Evolutionary conservation across 192 early-diverging fungal genomes (phyloP).

Genomic region (Coemansia sp.): DNA sequence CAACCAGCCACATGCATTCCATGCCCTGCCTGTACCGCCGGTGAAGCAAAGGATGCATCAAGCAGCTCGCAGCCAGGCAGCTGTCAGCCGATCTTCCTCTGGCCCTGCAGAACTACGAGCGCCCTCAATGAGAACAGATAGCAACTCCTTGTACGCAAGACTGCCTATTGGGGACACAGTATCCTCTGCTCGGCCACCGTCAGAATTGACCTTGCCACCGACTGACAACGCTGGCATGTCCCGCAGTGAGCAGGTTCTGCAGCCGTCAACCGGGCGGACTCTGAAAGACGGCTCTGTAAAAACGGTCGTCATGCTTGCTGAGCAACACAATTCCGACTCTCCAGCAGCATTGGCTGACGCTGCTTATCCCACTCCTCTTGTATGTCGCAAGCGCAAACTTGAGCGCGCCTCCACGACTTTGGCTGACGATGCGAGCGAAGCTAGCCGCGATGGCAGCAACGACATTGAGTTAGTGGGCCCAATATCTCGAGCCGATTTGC

Average conservation of each 20-base stretch:
- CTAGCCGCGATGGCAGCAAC: background rate
- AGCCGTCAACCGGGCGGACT: background rate
- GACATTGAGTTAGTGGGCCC: conserved; percentile 26
- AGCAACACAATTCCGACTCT: background rate
- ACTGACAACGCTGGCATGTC: background rate
- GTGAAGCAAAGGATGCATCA: background rate
- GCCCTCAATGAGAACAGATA: background rate
- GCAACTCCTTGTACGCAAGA: background rate
- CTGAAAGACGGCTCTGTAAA: too few species aligned
- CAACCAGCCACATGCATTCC: background rate
- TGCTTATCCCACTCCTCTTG: background rate
- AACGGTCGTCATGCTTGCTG: background rate
- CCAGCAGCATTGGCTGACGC: background rate
- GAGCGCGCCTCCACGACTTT: background rate
- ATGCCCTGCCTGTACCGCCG: background rate
- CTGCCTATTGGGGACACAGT: background rate
- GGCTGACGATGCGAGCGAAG: background rate
- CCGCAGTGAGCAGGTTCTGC: background rate
- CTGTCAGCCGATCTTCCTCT: background rate
- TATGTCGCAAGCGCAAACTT: conserved; percentile 28
- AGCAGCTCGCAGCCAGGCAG: background rate
- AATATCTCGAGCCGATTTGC: conserved; percentile 33
- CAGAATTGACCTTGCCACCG: background rate
- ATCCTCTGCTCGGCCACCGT: background rate
- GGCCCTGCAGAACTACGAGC: background rate